Evolutionary conservation across 2,329 filamentous ascomycete species (phyloP).

Genomic region (Arachnomyces sp.): DNA sequence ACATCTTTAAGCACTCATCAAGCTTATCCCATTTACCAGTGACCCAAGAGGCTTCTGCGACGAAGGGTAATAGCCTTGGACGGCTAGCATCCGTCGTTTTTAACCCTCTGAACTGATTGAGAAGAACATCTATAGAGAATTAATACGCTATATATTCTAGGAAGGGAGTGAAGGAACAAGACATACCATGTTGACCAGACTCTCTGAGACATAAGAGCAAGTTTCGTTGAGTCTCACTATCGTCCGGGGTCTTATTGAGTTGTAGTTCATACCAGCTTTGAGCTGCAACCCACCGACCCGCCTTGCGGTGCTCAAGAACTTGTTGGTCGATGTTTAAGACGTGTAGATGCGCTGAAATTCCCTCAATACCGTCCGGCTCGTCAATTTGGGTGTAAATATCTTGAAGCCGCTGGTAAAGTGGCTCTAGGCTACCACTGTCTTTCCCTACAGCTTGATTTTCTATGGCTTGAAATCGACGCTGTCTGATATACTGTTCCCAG

Average conservation of each 20-base stretch:
- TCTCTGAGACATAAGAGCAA: slow-evolving; percentile 84
- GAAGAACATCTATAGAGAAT: slow-evolving; percentile 58
- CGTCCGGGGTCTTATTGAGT: slow-evolving; percentile 68
- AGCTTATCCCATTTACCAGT: slow-evolving; percentile 74
- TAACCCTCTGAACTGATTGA: slow-evolving; percentile 81
- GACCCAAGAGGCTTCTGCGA: slow-evolving; percentile 86
- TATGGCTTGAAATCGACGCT: slow-evolving; percentile 34
- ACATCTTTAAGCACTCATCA: slow-evolving; percentile 53
- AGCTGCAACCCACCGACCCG: slow-evolving; percentile 85
- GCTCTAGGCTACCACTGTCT: slow-evolving; percentile 48
- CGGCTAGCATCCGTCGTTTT: slow-evolving; percentile 43
- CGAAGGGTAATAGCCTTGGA: slow-evolving; percentile 68
- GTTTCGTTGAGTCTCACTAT: slow-evolving; percentile 71
- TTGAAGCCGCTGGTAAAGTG: slow-evolving; percentile 70
- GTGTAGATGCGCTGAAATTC: slow-evolving; percentile 79
- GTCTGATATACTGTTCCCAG: slow-evolving; percentile 81
- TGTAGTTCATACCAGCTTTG: slow-evolving; percentile 97
- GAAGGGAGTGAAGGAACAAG: neutral
- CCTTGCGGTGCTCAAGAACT: slow-evolving; percentile 84
- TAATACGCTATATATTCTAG: neutral
- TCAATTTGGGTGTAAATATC: slow-evolving; percentile 97
- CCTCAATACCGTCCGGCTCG: slow-evolving; percentile 92
- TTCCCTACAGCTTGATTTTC: slow-evolving; percentile 33
- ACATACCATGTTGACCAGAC: slow-evolving; percentile 83
- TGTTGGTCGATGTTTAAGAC: slow-evolving; percentile 90